Evolutionary conservation across 1,284 basidiomycete species (phyloP).

Genomic region (Moniliella sp.): DNA sequence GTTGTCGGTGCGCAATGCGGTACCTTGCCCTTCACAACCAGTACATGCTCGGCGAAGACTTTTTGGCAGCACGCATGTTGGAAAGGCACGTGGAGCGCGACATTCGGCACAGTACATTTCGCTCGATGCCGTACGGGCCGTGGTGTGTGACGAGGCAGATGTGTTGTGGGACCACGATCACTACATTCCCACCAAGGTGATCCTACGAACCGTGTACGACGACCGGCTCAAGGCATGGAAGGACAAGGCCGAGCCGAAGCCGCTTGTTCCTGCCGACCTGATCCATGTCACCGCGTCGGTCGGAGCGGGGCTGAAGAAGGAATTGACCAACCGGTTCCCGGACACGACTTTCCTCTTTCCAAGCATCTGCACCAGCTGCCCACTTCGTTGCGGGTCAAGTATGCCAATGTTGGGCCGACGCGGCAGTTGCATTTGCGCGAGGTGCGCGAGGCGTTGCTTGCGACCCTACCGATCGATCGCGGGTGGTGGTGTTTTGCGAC

Average conservation of each 20-base stretch:
- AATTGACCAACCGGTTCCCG: constrained; percentile 47
- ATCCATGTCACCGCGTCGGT: constrained; percentile 69
- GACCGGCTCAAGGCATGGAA: constrained; percentile 57
- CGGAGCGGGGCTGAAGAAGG: constrained; percentile 49
- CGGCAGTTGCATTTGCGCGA: constrained; percentile 52
- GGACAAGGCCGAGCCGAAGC: constrained; percentile 48
- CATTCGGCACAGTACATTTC: constrained; percentile 14
- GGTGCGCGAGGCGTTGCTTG: constrained; percentile 49
- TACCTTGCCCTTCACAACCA: too few species aligned
- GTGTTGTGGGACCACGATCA: constrained; percentile 51
- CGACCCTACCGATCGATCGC: constrained; percentile 42
- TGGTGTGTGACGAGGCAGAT: constrained; percentile 69
- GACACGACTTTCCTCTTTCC: constrained; percentile 48
- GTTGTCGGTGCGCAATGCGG: not conserved
- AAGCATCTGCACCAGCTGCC: constrained; percentile 60
- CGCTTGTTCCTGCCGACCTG: constrained; percentile 36
- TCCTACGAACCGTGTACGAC: constrained; percentile 1
- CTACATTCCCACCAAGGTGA: constrained; percentile 1
- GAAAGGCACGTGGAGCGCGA: not conserved
- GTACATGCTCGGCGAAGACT: not conserved
- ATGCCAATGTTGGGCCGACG: constrained; percentile 49
- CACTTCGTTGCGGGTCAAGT: constrained; percentile 46
- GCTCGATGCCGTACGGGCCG: constrained; percentile 53
- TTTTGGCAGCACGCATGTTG: not conserved
- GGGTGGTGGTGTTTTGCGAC: constrained; percentile 62